Evolutionary conservation across 179 eudicot genomes (phyloP).

Genomic region (Heliamphora pulchella): DNA sequence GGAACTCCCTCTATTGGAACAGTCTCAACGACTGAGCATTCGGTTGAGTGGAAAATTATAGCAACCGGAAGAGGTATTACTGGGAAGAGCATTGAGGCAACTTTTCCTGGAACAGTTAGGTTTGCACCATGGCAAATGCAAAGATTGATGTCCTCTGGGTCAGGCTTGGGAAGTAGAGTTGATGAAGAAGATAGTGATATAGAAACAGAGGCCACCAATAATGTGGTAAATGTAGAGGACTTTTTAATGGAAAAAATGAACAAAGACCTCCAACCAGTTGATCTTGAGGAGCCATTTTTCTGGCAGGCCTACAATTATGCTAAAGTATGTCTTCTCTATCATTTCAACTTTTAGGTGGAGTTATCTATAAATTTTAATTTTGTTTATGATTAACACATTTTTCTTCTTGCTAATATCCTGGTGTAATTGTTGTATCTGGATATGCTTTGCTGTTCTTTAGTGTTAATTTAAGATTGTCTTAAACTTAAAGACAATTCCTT

Average conservation of each 20-base stretch:
- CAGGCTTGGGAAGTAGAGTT: constrained; percentile 31
- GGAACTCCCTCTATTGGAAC: constrained; percentile 95
- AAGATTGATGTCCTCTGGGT: constrained; percentile 32
- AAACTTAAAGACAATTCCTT: neutral
- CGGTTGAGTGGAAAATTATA: constrained; percentile 88
- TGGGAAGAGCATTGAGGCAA: constrained; percentile 92
- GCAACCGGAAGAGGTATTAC: constrained; percentile 65
- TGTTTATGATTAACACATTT: neutral
- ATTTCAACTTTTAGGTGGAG: constrained; percentile 1
- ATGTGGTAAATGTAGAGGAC: constrained; percentile 74
- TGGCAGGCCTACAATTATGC: constrained; percentile 97
- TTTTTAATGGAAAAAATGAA: constrained; percentile 69
- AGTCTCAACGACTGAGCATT: constrained; percentile 61
- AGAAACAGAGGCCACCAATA: constrained; percentile 53
- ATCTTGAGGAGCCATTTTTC: constrained; percentile 90
- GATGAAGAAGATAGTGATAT: constrained; percentile 87
- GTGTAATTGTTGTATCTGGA: neutral
- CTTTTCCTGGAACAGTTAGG: constrained; percentile 81
- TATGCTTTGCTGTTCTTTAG: neutral
- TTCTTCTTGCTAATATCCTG: neutral
- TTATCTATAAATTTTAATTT: neutral
- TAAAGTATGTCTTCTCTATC: constrained; percentile 43
- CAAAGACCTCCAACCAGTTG: constrained; percentile 80
- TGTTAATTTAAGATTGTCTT: neutral
- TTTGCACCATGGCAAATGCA: constrained; percentile 76